Conservation (phyloP, 768 basidiomycete species). For the Daedaleopsis sinensis region DNA sequence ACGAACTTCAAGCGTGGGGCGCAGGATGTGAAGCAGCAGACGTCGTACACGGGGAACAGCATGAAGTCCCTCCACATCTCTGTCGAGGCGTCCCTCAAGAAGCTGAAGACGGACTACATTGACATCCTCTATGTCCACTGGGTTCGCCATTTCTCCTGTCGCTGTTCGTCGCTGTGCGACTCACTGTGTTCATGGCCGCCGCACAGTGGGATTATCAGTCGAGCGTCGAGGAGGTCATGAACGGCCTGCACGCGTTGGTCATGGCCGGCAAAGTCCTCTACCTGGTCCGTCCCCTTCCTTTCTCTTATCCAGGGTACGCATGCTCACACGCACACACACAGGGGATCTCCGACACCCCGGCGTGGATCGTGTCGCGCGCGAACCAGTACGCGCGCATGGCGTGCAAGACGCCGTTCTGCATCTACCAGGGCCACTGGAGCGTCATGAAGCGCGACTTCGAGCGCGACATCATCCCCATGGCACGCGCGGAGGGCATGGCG, state of each 20-base stretch:
- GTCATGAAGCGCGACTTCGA: constrained; percentile 39
- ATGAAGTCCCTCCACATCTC: constrained; percentile 37
- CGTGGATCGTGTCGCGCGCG: constrained; percentile 37
- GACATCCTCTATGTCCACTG: constrained; percentile 46
- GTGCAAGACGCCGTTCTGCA: constrained; percentile 41
- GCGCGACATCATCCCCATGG: constrained; percentile 42
- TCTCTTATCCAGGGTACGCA: not conserved
- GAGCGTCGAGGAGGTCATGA: constrained; percentile 58
- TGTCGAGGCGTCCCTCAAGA: constrained; percentile 35
- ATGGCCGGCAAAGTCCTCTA: constrained; percentile 48
- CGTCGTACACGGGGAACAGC: constrained; percentile 37
- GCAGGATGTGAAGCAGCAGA: not conserved
- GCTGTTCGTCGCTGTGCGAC: too few relatives aligned
- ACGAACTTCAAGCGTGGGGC: constrained; percentile 7
- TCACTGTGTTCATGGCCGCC: too few relatives aligned
- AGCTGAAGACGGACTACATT: constrained; percentile 42
- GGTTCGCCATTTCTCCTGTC: not conserved
- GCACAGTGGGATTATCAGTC: constrained; percentile 51
- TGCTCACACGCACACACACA: not conserved
- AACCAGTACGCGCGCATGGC: constrained; percentile 41
- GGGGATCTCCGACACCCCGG: constrained; percentile 33
- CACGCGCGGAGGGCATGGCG: constrained; percentile 26
- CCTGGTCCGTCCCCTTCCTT: constrained; percentile 18
- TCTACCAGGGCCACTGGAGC: constrained; percentile 41
- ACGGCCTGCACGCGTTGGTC: constrained; percentile 53